Evolutionary conservation across 371 early-diverging fungal species (phyloP).

Genomic region (Chytridium lagenaria): DNA sequence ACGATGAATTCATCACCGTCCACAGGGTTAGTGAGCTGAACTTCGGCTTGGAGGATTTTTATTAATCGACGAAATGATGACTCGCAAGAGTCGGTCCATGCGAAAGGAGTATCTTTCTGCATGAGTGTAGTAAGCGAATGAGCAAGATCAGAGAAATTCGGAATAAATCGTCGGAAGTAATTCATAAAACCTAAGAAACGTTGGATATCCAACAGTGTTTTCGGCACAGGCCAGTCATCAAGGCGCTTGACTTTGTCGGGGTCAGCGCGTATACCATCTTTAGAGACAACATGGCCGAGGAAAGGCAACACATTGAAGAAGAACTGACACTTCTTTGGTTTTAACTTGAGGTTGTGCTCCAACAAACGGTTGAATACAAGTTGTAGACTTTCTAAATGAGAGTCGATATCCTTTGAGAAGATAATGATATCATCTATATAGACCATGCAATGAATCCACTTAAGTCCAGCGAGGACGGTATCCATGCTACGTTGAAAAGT

Average conservation of each 20-base stretch:
- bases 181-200: slow-evolving; percentile 61
- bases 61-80: slow-evolving; percentile 1
- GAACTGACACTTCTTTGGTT: slow-evolving; percentile 48
- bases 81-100: slow-evolving; percentile 12
- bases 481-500: slow-evolving; percentile 54
- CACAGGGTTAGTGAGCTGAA: slow-evolving; percentile 7
- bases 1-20: slow-evolving; percentile 22
- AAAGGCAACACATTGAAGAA: slow-evolving; percentile 20
- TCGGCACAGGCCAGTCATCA: slow-evolving; percentile 47
- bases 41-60: background rate
- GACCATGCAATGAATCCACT: slow-evolving; percentile 27
- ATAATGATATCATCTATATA: slow-evolving; percentile 61
- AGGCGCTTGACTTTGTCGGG: slow-evolving; percentile 50
- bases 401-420: slow-evolving; percentile 38
- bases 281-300: slow-evolving; percentile 16
- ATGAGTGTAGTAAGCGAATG: slow-evolving; percentile 53
- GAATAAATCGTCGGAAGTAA: slow-evolving; percentile 60
- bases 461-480: slow-evolving; percentile 36
- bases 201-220: slow-evolving; percentile 45
- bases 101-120: slow-evolving; percentile 9
- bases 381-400: slow-evolving; percentile 47
- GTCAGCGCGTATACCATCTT: slow-evolving; percentile 45
- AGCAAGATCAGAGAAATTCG: slow-evolving; percentile 47
- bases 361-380: slow-evolving; percentile 45
- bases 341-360: slow-evolving; percentile 40